Base-by-base conservation (phyloP, 2,329 filamentous ascomycete species). In the Monosporascus ibericus region DNA sequence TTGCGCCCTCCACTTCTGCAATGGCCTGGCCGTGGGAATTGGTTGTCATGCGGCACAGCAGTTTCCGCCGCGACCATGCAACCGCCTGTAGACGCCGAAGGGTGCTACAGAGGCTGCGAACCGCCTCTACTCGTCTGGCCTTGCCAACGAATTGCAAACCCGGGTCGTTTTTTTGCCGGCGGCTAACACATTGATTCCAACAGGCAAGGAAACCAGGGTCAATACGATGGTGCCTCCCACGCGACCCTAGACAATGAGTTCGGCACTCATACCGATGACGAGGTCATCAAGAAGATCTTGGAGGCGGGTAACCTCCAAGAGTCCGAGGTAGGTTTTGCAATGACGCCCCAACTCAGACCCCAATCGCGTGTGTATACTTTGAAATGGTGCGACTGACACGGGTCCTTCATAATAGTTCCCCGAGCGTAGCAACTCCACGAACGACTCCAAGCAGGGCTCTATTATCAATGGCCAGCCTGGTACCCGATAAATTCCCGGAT, bases 121-220 rank as follows among this genome's bases (percentile, higher is more conserved):
- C 30, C 39, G 14, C 39, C 39, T 42, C 18, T 14, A 42, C 11
- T 14, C 22, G 22, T 4, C 9, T 9, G 20, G 9, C 18, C 22
- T 20, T 9, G n/a, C 39, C 20, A 14, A 42, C 39, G 14, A 14
- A 24, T 18, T 42, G n/a, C 39, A 42, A 42, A 42, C 18, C 18
- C 39, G 2, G 7, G 11, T 14, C 22, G 39, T 42, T 18, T 17
- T 17, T n/a, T 6, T 3, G 36, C 18, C 27, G 18, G 52, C 48
- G 44, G 51, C 57, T 65, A 59, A 64, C 46, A 48, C 49, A 56
- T 48, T 37, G 42, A 50, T 58, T 63, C 36, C 42, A 51, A 55
- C 54, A 95, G 91, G 71, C 91, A 96, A 70, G 92, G 92, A 59
- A 83, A 82, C 44, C 90, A 96, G 70, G 92, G 92, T 52, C 80